Conservation (phyloP, 768 basidiomycete species). For the Kwoniella shandongensis region DNA sequence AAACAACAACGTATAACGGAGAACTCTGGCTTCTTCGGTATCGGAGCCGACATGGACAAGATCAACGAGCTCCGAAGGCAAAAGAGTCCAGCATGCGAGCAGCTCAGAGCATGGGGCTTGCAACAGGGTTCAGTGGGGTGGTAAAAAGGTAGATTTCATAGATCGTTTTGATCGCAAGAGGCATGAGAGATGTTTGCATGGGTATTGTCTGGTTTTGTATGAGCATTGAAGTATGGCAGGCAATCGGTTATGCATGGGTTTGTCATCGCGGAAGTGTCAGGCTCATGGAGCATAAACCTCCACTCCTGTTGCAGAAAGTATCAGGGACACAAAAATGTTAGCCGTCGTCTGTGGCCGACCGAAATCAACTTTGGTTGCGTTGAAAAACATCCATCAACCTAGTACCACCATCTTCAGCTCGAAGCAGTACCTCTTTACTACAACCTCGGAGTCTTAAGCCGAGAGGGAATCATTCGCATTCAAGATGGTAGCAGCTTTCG, state of each 20-base stretch:
- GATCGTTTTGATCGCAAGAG: no score
- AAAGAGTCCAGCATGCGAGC: constrained; percentile 71
- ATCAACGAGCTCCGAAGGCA: constrained; percentile 71
- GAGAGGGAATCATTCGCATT: background rate
- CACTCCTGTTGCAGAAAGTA: background rate
- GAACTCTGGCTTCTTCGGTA: constrained; percentile 82
- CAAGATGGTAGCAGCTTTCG: constrained; percentile 22
- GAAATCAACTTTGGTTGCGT: background rate
- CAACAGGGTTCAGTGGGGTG: no score
- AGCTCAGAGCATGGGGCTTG: constrained; percentile 39
- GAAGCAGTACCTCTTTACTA: no score
- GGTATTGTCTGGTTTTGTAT: background rate
- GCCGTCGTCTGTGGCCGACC: background rate
- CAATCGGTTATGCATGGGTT: background rate
- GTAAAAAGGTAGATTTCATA: no score
- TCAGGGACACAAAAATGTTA: constrained; percentile 13
- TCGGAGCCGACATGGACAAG: constrained; percentile 90
- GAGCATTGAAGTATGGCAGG: no score
- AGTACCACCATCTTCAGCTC: no score
- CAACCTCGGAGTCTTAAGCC: background rate
- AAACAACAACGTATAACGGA: constrained; percentile 71
- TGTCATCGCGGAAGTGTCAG: background rate
- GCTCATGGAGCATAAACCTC: background rate
- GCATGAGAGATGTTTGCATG: background rate
- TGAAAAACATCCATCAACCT: no score